Evolutionary conservation across 352 stramenopile genomes (phyloP), one percentile per base, ranked within the genome.

Genomic region (Pythium rhizo-oryzae): DNA sequence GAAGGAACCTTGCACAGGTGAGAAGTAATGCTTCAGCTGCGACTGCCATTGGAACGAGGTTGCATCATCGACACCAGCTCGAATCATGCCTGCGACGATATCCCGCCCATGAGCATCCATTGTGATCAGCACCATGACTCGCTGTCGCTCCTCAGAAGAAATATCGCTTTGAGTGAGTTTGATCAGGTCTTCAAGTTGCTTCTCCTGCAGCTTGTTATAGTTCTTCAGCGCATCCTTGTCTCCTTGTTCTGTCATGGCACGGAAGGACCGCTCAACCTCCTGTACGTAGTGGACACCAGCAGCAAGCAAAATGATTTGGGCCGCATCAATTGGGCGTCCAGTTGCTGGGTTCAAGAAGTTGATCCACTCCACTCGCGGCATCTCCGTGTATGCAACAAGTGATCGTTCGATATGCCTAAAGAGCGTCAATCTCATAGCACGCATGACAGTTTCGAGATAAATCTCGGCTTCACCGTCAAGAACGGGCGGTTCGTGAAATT

Each of bases 381-480:
- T 94, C 58, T 94, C 75, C 13, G 85, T 86, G 80, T 99, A 99
- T 0, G 90, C 79, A 35, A 90, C 82, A 12, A 99, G 72, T 13
- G 92, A 99, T 21, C 94, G 85, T 46, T 96, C 92, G 59, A 99
- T 93, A 49, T 98, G 97, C 63, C 97, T 88, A 71, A 98, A 98
- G 39, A 99, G 78, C 8, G 97, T 98, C 46, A 86, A 71, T 57
- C 97, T 97, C 91, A 98, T 98, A 4, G 89, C 92, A 51, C 97
- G 82, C 74, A 99, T 91, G 30, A 99, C 82, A 0, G 92, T 98
- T 75, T 98, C 94, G 57, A 99, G 87, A 77, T 99, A 99, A 66
- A 98, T 97, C 70, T 99, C 97, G 19, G 98, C 96, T 74, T 99
- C 98, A 49, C 96, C 97, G 60, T 98, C 85, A 0, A 99, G 84